phyloP scores from a whole-genome alignment of 2,329 filamentous ascomycete genomes.

The Diaporthe nobilis region DNA sequence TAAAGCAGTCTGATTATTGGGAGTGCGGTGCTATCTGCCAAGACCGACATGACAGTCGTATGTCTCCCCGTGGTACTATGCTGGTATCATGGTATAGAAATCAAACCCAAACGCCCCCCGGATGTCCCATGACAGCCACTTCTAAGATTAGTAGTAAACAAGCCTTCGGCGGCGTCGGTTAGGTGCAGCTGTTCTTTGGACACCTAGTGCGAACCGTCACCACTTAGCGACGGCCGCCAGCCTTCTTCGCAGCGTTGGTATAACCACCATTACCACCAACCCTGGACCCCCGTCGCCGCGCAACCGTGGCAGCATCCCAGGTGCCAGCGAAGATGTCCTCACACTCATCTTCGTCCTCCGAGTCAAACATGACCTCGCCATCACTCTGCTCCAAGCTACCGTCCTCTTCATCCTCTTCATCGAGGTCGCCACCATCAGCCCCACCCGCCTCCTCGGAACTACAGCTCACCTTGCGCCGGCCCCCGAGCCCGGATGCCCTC shows the following conservation, averaged over 20 bases:
- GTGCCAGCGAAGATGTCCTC: constrained; percentile 75
- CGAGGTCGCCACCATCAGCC: constrained; percentile 31
- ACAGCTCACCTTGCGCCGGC: constrained; percentile 37
- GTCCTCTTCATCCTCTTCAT: constrained; percentile 42
- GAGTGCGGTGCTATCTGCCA: not conserved
- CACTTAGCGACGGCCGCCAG: constrained; percentile 28
- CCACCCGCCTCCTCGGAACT: constrained; percentile 31
- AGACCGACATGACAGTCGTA: not conserved
- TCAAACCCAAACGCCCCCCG: constrained; percentile 32
- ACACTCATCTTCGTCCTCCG: constrained; percentile 76
- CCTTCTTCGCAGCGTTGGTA: constrained; percentile 6
- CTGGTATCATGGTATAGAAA: constrained; percentile 37
- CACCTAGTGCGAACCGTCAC: not conserved
- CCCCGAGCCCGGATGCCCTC: constrained; percentile 41
- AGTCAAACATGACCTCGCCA: constrained; percentile 69
- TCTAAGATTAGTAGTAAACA: constrained; percentile 9
- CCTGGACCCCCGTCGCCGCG: constrained; percentile 60
- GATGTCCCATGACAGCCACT: not conserved
- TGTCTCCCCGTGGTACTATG: constrained; percentile 2
- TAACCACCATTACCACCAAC: constrained; percentile 42
- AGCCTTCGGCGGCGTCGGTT: not conserved
- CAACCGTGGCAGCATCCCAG: constrained; percentile 70
- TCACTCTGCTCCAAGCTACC: constrained; percentile 38
- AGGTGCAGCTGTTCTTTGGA: not conserved
- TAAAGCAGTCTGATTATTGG: constrained; percentile 5